Base-by-base conservation (phyloP, 2,329 filamentous ascomycete genomes). In the Sporothrix dimorphospora region DNA sequence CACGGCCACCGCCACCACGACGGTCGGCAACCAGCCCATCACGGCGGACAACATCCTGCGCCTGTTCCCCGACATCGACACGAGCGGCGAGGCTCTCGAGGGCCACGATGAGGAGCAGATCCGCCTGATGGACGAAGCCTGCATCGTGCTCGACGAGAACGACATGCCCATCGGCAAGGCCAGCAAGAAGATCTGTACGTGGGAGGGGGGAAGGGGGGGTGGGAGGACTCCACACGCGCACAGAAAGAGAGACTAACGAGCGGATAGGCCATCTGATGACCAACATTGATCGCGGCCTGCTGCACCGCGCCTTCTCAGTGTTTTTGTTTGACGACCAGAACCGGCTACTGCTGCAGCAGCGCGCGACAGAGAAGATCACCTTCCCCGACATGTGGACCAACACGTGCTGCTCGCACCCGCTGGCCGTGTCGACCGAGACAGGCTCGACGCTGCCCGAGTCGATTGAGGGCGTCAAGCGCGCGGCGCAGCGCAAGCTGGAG, bases 371-470 rank as follows among this genome's bases (percentile, higher is more conserved):
- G 85, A 99, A 99, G 86, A 99, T 99, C 80, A 99, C 96, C 7
- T 99, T 99, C 84, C 95, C 96, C 66, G 94, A 97, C 81, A 94
- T 98, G 91, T 99, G 96, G 96, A 99, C 96, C 75, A 99, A 99
- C 84, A 99, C 96, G 42, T 99, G 96, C 88, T 99, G 96, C 86
- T 99, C 96, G 51, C 96, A 99, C 82, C 96, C 96, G 5, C 88
- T 99, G 74, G 93, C 93, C 71, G 92, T 98, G 76, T 92, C 96
- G 9, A 91, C 92, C 75, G 96, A 99, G 88, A 97, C 94, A 34
- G 96, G 96, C 75, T 88, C 90, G 42, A 92, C 91, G 76, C 86
- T 99, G 57, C 87, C 91, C 67, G 92, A 93, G 76, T 92, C 94
- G 5, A 85, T 98, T 72, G 85, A 89, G 77, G 96, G 96, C 38